Percentiles rank a stretch among this genome's conserved stretches.
These are phyloP conservation scores for Alternaria incomplexa DNA, from an alignment of 2,329 filamentous ascomycete genomes.

Conservation along the genomic window DNA sequence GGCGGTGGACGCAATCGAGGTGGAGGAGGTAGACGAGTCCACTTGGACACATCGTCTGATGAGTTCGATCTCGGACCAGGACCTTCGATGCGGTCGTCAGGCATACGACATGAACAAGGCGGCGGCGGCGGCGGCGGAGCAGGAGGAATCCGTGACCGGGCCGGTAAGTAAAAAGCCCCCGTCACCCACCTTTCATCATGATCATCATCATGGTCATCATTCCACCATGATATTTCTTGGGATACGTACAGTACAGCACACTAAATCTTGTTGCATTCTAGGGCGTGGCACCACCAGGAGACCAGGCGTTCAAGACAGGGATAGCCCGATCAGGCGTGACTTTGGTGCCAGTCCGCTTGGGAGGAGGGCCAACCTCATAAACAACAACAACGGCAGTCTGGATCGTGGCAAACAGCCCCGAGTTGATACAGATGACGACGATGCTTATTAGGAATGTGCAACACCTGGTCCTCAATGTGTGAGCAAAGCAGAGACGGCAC, in stretches of 20 bases:
- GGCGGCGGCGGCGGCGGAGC: not conserved
- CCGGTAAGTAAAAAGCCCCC: constrained; percentile 1
- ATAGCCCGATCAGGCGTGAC: constrained; percentile 1
- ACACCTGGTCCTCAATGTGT: not conserved
- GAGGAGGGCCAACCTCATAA: not conserved
- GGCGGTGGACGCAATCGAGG: not conserved
- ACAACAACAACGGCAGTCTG: not conserved
- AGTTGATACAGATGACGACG: constrained; percentile 25
- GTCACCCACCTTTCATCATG: not conserved
- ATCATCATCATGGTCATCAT: not conserved
- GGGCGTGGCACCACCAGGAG: not conserved
- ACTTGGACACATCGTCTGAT: constrained; percentile 4
- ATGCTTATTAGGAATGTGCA: constrained; percentile 6
- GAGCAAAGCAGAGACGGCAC: constrained; percentile 1
- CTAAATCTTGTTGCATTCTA: not conserved
- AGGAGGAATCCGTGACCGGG: not conserved
- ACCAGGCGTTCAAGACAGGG: not conserved
- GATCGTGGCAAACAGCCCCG: constrained; percentile 16
- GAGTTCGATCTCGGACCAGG: constrained; percentile 2
- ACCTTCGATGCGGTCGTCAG: not conserved
- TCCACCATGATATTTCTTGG: not conserved
- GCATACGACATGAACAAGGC: not conserved
- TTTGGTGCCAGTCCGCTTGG: not conserved
- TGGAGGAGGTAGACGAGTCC: constrained; percentile 2
- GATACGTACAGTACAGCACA: not conserved